Conservation (phyloP, 371 early-diverging fungal genomes). For the Gilbertella persicaria region DNA sequence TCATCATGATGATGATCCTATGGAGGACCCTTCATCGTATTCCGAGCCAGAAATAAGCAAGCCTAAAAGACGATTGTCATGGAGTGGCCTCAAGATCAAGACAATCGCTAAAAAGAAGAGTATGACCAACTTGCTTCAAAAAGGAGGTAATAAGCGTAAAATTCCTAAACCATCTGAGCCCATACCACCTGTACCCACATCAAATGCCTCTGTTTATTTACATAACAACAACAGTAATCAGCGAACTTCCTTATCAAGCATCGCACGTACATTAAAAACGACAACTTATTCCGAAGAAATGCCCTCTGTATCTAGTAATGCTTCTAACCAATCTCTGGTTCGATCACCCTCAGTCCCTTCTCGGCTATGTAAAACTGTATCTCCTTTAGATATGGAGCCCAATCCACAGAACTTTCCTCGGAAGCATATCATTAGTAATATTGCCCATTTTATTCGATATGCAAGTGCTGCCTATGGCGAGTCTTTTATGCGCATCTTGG, state of each 20-base stretch:
- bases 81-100: constrained; percentile 26
- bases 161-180: not conserved
- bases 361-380: not conserved
- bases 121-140: constrained; percentile 27
- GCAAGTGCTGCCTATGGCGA: constrained; percentile 85
- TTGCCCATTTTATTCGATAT: constrained; percentile 77
- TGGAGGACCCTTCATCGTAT: constrained; percentile 1
- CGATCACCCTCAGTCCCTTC: constrained; percentile 25
- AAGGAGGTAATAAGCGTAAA: constrained; percentile 11
- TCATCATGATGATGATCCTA: not conserved
- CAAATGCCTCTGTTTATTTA: constrained; percentile 8
- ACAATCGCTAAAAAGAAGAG: constrained; percentile 17
- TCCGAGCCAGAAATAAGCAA: constrained; percentile 15
- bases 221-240: constrained; percentile 37
- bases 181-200: not conserved
- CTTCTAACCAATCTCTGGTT: constrained; percentile 10
- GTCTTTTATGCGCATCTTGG: constrained; percentile 82
- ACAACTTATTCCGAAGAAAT: constrained; percentile 23
- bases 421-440: constrained; percentile 64
- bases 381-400: constrained; percentile 19
- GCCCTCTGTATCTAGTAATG: constrained; percentile 4
- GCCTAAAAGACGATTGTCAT: constrained; percentile 20
- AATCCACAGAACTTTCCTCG: constrained; percentile 49
- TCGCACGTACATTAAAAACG: constrained; percentile 35
- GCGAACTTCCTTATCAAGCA: constrained; percentile 34